Evolutionary conservation across 768 basidiomycete species (phyloP), one percentile per base, ranked within the genome.

Genomic region (Xerocomellus chrysenteron): DNA sequence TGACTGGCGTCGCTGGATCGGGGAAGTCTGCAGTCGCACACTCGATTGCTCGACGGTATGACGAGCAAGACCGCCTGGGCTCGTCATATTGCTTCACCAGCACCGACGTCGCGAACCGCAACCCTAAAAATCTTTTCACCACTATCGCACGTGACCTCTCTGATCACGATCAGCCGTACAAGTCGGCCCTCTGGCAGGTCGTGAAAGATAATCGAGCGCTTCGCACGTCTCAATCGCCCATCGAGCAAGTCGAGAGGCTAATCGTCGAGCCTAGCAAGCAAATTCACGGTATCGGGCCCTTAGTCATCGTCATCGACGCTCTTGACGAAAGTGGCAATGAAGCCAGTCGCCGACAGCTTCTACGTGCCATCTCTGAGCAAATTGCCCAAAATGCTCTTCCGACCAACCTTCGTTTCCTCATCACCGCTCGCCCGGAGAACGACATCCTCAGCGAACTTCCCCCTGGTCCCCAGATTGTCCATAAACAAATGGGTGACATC

Each of bases 291-390:
- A 26, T 62, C 36, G 64, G 66, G 2, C 72, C 71, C 9, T 49
- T 73, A 4, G 47, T 72, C 17, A 55, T 72, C 19, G 59, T 74
- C 42, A 60, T 73, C 9, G 73, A 74, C 44, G 69, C 52, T 7
- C 55, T 72, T 17, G 67, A 70, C 41, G 58, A 61, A 28, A 62
- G 63, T 37, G 59, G 56, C 5, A 39, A 63, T 19, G 17, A n/a
- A 13, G 37, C n/a, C 9, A 4, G 19, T 39, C 63, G 62, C 11
- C 37, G 35, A n/a, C 36, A 39, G 2, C 53, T 72, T 24, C 61
- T 74, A 9, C 2, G 16, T 7, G 39, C 56, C 17, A 37, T 67
- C 39, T 41, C 32, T 1, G 24, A 9, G 13, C 39, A 48, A 9
- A 26, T 48, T 2, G 5, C 39, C 1, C 17, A 43, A 5, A 12